A percentile compares a stretch with the other conserved stretches of the same genome.
Evolutionary conservation across 139 green algal genomes (phyloP).

Genomic region (Coelastrella sp.): DNA sequence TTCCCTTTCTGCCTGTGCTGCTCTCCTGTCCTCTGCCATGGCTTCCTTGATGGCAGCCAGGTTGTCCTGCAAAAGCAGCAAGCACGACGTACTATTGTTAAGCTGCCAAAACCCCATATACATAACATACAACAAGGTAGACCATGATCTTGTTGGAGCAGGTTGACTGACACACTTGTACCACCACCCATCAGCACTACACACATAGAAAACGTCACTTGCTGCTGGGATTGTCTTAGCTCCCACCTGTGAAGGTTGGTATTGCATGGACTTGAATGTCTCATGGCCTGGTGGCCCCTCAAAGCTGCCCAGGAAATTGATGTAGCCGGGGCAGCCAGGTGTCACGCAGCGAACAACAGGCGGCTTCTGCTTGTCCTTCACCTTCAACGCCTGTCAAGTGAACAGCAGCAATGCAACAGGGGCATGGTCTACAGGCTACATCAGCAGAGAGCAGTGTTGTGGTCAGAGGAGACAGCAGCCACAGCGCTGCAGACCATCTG

Average conservation of each 20-base stretch:
- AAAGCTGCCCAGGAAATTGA: conserved; percentile 26
- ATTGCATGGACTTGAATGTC: conserved; percentile 1
- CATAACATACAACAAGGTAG: background rate
- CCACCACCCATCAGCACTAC: background rate
- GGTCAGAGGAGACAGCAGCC: background rate
- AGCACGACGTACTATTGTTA: too few relatives aligned
- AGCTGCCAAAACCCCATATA: background rate
- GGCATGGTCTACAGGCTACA: background rate
- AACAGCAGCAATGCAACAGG: background rate
- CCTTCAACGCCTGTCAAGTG: conserved; percentile 15
- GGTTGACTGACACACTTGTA: background rate
- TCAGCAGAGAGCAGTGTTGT: background rate
- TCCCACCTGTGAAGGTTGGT: conserved; percentile 31
- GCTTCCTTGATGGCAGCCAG: conserved; percentile 27
- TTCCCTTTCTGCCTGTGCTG: conserved; percentile 4
- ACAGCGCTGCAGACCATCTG: background rate
- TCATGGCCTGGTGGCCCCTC: conserved; percentile 25
- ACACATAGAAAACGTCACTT: background rate
- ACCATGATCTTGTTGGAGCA: too few relatives aligned
- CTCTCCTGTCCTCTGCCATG: conserved; percentile 9
- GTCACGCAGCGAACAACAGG: conserved; percentile 35
- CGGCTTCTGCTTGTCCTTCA: conserved; percentile 9
- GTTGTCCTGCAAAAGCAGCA: conserved; percentile 1
- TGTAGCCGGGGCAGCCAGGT: conserved; percentile 22
- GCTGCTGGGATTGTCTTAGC: background rate